Conservation (phyloP, 2,329 filamentous ascomycete species). For the Ascochyta rabiei region DNA sequence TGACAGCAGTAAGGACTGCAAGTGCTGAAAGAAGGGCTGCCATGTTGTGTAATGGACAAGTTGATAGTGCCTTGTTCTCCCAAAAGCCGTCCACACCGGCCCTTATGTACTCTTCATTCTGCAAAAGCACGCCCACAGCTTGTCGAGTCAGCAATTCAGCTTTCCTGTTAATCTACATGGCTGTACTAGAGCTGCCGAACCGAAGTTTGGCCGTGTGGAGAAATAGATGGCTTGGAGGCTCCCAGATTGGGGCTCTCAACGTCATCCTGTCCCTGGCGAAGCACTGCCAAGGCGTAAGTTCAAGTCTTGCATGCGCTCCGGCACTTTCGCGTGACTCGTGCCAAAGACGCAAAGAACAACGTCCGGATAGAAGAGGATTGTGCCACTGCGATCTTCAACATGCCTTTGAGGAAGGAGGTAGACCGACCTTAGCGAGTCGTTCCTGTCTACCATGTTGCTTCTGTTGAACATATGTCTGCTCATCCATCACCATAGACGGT, state of each 20-base stretch:
- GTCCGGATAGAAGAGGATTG: not conserved
- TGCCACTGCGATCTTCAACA: slow-evolving; percentile 1
- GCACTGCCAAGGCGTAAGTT: slow-evolving; percentile 29
- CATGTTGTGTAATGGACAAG: slow-evolving; percentile 28
- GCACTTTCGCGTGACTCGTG: slow-evolving; percentile 8
- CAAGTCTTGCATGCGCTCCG: slow-evolving; percentile 21
- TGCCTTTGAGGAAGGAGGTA: not conserved
- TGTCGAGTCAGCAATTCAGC: slow-evolving; percentile 9
- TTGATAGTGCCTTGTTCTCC: slow-evolving; percentile 20
- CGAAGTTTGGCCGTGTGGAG: slow-evolving; percentile 34
- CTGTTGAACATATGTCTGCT: not conserved
- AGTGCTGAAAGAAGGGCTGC: slow-evolving; percentile 33
- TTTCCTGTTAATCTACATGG: not conserved
- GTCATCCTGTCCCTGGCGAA: slow-evolving; percentile 23
- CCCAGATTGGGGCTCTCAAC: slow-evolving; percentile 18
- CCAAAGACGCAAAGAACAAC: not conserved
- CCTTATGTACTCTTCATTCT: slow-evolving; percentile 28
- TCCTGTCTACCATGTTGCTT: not conserved
- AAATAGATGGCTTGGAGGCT: slow-evolving; percentile 12
- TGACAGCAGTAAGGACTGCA: slow-evolving; percentile 28
- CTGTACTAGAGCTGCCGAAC: slow-evolving; percentile 12
- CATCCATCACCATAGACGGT: not conserved
- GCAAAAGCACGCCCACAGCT: slow-evolving; percentile 5
- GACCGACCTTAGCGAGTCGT: not conserved
- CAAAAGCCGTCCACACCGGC: slow-evolving; percentile 7